Evolutionary conservation across 148 eudicot genomes (phyloP).

Genomic region (Cornus florida): DNA sequence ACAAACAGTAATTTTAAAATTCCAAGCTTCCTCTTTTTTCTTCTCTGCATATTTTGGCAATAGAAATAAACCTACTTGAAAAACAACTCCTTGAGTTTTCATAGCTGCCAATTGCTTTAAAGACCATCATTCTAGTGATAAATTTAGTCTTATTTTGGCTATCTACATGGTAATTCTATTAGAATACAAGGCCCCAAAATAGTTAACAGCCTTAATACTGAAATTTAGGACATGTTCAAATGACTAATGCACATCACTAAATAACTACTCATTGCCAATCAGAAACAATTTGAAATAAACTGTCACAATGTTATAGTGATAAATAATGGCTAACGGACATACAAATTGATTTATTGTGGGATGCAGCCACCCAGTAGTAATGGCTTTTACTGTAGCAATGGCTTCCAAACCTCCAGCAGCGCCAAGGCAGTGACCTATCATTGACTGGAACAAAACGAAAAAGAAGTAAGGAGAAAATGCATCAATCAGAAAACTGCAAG

Average conservation of each 20-base stretch:
- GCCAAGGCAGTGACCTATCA: constrained; percentile 98
- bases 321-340: constrained; percentile 25
- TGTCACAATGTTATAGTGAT: not conserved
- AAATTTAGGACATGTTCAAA: too few relatives aligned
- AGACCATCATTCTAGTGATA: not conserved
- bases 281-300: not conserved
- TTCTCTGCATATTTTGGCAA: not conserved
- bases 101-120: not conserved
- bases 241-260: too few relatives aligned
- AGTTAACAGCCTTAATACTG: not conserved
- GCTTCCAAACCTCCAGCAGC: constrained; percentile 99
- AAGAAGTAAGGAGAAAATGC: constrained; percentile 9
- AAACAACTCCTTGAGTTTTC: not conserved
- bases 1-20: too few relatives aligned
- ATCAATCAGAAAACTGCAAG: not conserved
- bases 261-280: not conserved
- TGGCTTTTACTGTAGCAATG: constrained; percentile 86
- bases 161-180: too few relatives aligned
- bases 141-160: not conserved
- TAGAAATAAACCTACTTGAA: not conserved
- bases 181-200: not conserved
- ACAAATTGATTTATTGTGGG: constrained; percentile 96
- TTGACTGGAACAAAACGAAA: constrained; percentile 52
- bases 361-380: constrained; percentile 90
- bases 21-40: not conserved